phyloP scores from a whole-genome alignment of 1,284 basidiomycete genomes.

The Trichosporon sp. region DNA sequence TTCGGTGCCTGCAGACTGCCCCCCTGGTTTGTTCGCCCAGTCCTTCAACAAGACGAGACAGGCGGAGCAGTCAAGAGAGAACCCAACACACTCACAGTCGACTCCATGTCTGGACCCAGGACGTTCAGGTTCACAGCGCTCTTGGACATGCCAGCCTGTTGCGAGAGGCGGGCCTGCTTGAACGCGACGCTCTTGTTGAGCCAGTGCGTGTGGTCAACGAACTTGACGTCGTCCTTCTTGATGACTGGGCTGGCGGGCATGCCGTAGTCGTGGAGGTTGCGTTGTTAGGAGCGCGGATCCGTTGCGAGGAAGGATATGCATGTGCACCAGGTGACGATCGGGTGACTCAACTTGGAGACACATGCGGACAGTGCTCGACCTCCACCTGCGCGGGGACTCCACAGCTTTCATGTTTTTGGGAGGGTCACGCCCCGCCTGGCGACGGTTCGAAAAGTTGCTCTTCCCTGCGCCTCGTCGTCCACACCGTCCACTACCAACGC shows the following conservation, averaged over 20 bases:
- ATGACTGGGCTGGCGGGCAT: background rate
- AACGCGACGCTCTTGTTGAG: slow-evolving; percentile 2
- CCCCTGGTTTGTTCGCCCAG: too few species aligned
- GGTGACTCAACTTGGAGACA: background rate
- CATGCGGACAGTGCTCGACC: background rate
- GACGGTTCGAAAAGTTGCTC: background rate
- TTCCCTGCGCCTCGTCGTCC: background rate
- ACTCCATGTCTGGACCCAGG: slow-evolving; percentile 1
- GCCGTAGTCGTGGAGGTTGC: background rate
- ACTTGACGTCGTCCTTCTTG: slow-evolving; percentile 14
- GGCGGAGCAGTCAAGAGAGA: too few species aligned
- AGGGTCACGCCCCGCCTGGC: background rate
- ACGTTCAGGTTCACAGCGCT: background rate
- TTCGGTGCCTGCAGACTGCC: too few species aligned
- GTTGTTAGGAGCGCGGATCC: background rate
- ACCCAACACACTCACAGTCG: background rate
- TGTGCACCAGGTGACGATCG: background rate
- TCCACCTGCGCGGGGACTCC: slow-evolving; percentile 16
- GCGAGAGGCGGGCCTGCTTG: slow-evolving; percentile 4
- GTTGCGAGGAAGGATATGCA: background rate
- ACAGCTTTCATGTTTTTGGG: slow-evolving; percentile 5
- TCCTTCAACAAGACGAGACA: too few species aligned
- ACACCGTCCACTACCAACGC: background rate
- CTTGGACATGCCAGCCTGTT: slow-evolving; percentile 6
- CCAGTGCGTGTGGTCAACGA: background rate